Evolutionary conservation across 2,329 filamentous ascomycete species (phyloP).

Genomic region (Colletotrichum cereale): DNA sequence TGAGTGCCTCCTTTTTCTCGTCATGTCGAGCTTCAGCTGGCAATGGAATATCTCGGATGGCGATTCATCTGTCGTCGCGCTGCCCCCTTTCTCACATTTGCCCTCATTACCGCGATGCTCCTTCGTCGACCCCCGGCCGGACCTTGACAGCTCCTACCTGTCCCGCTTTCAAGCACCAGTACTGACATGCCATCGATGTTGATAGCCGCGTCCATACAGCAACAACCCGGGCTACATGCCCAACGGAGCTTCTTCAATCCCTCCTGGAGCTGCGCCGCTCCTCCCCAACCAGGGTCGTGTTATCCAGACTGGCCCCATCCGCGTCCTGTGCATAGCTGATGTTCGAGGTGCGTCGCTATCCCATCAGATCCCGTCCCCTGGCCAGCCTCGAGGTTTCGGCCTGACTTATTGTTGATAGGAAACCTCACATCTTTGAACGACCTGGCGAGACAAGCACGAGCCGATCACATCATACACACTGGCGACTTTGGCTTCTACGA

Average conservation of each 20-base stretch:
- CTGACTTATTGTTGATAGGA: slow-evolving; percentile 66
- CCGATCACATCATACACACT: slow-evolving; percentile 98
- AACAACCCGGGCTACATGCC: slow-evolving; percentile 70
- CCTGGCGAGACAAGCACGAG: slow-evolving; percentile 91
- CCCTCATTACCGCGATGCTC: slow-evolving; percentile 13
- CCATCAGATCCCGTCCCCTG: slow-evolving; percentile 23
- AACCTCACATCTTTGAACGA: slow-evolving; percentile 97
- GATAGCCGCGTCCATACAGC: slow-evolving; percentile 60
- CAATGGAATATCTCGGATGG: not conserved
- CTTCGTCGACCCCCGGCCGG: not conserved
- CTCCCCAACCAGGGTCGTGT: slow-evolving; percentile 76
- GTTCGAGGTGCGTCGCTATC: slow-evolving; percentile 70
- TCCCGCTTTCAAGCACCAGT: slow-evolving; percentile 26
- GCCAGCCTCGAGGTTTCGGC: not conserved
- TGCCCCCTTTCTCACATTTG: not conserved
- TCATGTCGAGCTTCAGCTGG: not conserved
- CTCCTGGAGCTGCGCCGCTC: slow-evolving; percentile 72
- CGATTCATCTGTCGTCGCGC: not conserved
- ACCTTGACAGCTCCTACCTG: slow-evolving; percentile 29
- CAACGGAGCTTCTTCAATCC: slow-evolving; percentile 69
- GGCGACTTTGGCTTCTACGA: slow-evolving; percentile 99
- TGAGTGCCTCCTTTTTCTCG: slow-evolving; percentile 29
- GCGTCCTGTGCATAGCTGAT: slow-evolving; percentile 79
- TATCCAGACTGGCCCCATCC: slow-evolving; percentile 73
- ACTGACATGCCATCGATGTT: slow-evolving; percentile 32